Evolutionary conservation across 768 basidiomycete species (phyloP).

Genomic region (Leucosporidium scottii): DNA sequence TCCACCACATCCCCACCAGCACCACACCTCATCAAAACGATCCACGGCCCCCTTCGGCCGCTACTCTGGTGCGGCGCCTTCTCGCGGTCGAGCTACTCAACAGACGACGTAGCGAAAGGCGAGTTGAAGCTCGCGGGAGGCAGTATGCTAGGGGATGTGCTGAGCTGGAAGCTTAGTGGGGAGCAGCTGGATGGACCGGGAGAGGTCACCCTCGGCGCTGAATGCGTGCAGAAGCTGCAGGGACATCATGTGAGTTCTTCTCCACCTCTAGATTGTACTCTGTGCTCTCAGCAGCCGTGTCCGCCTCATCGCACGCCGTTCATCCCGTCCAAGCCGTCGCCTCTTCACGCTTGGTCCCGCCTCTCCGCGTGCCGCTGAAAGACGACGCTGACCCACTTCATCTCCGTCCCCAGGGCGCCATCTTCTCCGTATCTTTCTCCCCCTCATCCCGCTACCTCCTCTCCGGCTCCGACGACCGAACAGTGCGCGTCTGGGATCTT

Average conservation of each 20-base stretch:
- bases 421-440: neutral
- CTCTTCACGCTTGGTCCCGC: too few species aligned
- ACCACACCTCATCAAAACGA: neutral
- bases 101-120: neutral
- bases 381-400: neutral
- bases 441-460: neutral
- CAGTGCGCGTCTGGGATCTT: neutral
- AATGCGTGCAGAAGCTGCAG: too few species aligned
- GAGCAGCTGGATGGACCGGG: too few species aligned
- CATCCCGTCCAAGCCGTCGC: too few species aligned
- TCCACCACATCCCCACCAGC: neutral
- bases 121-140: neutral
- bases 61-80: constrained; percentile 1
- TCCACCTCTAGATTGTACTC: too few species aligned
- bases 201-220: too few species aligned
- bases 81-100: neutral
- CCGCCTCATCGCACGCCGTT: too few species aligned
- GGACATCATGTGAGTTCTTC: too few species aligned
- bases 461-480: neutral
- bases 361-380: too few species aligned
- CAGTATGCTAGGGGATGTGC: neutral
- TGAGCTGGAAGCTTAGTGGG: neutral
- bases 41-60: neutral
- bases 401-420: neutral
- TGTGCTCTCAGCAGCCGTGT: too few species aligned